Conservation (phyloP, 306 rosid genomes). For the Casuarina cunninghamiana region DNA sequence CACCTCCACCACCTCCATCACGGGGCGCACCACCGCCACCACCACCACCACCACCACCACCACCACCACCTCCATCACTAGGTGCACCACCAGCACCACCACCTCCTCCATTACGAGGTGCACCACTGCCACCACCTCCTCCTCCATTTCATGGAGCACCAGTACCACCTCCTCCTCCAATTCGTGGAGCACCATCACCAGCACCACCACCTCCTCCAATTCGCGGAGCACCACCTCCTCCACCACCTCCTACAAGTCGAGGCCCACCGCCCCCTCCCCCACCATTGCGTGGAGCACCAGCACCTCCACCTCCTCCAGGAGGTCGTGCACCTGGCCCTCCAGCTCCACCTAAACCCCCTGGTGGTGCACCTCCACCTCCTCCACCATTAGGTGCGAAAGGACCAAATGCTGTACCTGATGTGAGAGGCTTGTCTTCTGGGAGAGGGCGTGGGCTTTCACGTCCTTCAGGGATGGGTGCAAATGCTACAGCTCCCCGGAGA, state of each 20-base stretch:
- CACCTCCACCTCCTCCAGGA: conserved; percentile 52
- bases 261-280: conserved; percentile 61
- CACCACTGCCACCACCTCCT: conserved; percentile 36
- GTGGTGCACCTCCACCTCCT: conserved; percentile 75
- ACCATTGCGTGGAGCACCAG: conserved; percentile 31
- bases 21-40: conserved; percentile 29
- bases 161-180: conserved; percentile 39
- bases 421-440: conserved; percentile 45
- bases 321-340: conserved; percentile 42
- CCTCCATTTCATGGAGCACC: conserved; percentile 34
- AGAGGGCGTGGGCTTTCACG: conserved; percentile 92
- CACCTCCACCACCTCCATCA: conserved; percentile 33
- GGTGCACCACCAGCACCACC: conserved; percentile 38
- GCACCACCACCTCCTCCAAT: conserved; percentile 39
- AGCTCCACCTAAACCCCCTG: conserved; percentile 58
- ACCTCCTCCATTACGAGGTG: conserved; percentile 32
- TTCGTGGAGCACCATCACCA: conserved; percentile 36
- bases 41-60: conserved; percentile 12
- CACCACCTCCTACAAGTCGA: conserved; percentile 37
- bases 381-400: conserved; percentile 59
- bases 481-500: conserved; percentile 50
- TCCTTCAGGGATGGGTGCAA: conserved; percentile 45
- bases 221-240: conserved; percentile 41
- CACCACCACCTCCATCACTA: conserved; percentile 30
- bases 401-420: conserved; percentile 45